phyloP scores from a whole-genome alignment of 2,329 filamentous ascomycete species.

The Lasiodiplodia sp. region DNA sequence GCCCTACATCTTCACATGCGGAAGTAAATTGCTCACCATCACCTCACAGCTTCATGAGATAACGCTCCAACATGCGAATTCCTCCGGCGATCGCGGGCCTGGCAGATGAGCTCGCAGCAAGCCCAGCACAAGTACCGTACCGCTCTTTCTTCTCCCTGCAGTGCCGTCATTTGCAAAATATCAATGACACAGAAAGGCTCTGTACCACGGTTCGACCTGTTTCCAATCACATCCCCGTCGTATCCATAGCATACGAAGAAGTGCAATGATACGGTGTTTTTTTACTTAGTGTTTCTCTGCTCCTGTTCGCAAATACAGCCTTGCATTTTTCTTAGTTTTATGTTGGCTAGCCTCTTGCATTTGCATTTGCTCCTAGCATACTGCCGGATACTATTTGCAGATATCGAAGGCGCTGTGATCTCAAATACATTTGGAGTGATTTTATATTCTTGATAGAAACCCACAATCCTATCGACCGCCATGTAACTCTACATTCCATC shows the following conservation, averaged over 20 bases:
- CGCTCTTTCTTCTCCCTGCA: not conserved
- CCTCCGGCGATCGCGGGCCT: not conserved
- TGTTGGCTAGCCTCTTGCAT: not conserved
- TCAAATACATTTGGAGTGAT: not conserved
- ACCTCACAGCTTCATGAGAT: not conserved
- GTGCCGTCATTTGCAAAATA: no score
- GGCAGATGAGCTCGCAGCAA: not conserved
- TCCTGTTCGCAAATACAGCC: not conserved
- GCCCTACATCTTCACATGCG: not conserved
- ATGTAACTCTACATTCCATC: no score
- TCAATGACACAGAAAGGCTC: no score
- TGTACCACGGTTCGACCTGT: not conserved
- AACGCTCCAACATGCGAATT: not conserved
- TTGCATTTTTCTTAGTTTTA: not conserved
- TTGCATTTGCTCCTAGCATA: not conserved
- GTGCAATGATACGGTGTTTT: no score
- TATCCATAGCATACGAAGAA: not conserved
- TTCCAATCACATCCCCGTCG: no score
- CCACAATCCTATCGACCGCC: no score
- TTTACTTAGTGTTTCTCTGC: no score
- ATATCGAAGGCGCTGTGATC: not conserved
- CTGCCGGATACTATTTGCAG: not conserved
- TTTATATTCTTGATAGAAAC: no score
- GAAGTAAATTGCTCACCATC: not conserved
- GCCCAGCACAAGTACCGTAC: no score